Evolutionary conservation across 2,329 filamentous ascomycete species (phyloP).

Genomic region (Pseudogymnoascus sp.): DNA sequence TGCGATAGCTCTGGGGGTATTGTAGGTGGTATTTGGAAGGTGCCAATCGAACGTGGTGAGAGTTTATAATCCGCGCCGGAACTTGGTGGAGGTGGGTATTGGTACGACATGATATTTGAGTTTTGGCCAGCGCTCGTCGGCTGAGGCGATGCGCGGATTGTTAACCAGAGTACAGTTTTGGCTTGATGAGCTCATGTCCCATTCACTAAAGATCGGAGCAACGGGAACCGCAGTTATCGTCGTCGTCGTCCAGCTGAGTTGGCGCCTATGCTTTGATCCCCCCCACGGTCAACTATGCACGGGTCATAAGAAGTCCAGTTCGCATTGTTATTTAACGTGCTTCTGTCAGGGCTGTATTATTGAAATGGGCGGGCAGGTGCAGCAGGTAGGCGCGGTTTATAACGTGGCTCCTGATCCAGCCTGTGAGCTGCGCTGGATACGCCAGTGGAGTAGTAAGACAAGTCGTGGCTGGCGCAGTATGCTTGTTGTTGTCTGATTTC

Average conservation of each 20-base stretch:
- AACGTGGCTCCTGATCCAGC: not conserved
- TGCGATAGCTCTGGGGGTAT: slow-evolving; percentile 9
- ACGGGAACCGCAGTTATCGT: slow-evolving; percentile 4
- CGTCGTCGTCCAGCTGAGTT: slow-evolving; percentile 1
- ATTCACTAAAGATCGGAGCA: not conserved
- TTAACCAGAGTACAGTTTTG: slow-evolving; percentile 9
- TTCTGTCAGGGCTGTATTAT: not conserved
- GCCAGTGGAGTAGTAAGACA: slow-evolving; percentile 1
- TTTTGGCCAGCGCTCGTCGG: not conserved
- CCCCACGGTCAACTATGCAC: slow-evolving; percentile 11
- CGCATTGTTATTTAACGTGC: slow-evolving; percentile 6
- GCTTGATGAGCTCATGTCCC: slow-evolving; percentile 6
- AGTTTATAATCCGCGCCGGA: slow-evolving; percentile 4
- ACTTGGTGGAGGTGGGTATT: slow-evolving; percentile 11
- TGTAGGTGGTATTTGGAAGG: not conserved
- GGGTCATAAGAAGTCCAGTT: slow-evolving; percentile 9
- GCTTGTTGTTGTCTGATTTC: slow-evolving; percentile 7
- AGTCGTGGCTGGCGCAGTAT: slow-evolving; percentile 2
- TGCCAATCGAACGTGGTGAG: slow-evolving; percentile 3
- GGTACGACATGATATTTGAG: slow-evolving; percentile 13
- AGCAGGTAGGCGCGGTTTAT: not conserved
- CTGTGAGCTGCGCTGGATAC: not conserved
- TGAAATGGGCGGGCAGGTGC: not conserved
- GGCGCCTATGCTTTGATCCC: slow-evolving; percentile 5
- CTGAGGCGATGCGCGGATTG: not conserved